Conservation (phyloP, 179 eudicot species). For the Monotropa hypopitys region DNA sequence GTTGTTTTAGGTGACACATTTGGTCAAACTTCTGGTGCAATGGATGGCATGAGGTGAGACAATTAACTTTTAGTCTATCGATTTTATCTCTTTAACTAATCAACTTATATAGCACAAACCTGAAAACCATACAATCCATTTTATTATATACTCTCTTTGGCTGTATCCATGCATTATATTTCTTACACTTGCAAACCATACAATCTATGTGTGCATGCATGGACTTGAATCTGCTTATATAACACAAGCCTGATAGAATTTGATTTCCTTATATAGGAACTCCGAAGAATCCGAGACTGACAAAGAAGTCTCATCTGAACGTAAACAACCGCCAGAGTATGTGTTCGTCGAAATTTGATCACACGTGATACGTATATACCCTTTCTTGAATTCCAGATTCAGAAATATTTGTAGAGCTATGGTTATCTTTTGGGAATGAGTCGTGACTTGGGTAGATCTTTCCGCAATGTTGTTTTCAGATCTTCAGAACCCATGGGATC, state of each 20-base stretch:
- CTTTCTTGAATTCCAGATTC: neutral
- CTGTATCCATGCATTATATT: neutral
- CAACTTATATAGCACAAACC: too few relatives aligned
- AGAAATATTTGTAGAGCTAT: neutral
- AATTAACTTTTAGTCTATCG: too few relatives aligned
- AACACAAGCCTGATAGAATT: neutral
- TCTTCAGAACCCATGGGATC: conserved; percentile 82
- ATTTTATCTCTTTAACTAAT: neutral
- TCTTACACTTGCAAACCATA: neutral
- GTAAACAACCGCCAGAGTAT: conserved; percentile 31
- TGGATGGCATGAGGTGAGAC: conserved; percentile 35
- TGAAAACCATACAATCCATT: too few relatives aligned
- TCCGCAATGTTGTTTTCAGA: conserved; percentile 29
- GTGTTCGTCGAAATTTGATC: neutral
- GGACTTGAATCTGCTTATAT: neutral
- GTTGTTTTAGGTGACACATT: conserved; percentile 22
- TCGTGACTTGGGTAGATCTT: neutral
- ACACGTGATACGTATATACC: neutral
- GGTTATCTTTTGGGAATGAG: neutral
- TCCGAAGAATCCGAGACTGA: conserved; percentile 20
- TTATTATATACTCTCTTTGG: neutral
- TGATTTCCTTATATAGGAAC: conserved; percentile 22
- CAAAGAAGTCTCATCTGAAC: conserved; percentile 20
- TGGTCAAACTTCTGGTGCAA: conserved; percentile 28
- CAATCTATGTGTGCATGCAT: neutral